phyloP scores from a whole-genome alignment of 345 rosid species.

The Eucalyptus leucophloia region DNA sequence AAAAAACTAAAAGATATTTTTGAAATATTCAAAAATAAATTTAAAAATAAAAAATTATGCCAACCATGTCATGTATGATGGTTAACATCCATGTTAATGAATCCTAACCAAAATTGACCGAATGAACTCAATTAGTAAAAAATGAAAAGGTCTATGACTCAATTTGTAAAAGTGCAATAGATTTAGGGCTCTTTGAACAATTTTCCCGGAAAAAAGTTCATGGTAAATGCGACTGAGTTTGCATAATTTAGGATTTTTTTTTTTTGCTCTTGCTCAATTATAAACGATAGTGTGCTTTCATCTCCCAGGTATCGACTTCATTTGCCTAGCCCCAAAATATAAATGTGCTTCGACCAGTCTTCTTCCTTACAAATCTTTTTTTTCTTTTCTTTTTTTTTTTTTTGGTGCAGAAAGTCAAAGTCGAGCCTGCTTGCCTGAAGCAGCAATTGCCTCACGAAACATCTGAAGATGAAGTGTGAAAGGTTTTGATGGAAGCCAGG shows the following conservation, averaged over 20 bases:
- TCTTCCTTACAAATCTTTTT: neutral
- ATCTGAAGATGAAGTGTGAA: neutral
- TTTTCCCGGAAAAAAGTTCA: too few species aligned
- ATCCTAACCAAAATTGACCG: too few species aligned
- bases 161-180: rapidly evolving
- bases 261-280: neutral
- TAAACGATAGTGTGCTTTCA: neutral
- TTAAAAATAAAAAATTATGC: too few species aligned
- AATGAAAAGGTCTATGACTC: rapidly evolving
- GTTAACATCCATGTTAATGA: rapidly evolving
- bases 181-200: rapidly evolving
- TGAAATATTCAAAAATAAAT: too few species aligned
- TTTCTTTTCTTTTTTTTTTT: too few species aligned
- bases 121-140: too few species aligned
- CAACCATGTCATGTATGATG: too few species aligned
- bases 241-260: too few species aligned
- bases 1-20: too few species aligned
- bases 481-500: too few species aligned
- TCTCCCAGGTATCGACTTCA: neutral
- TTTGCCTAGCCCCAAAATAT: neutral
- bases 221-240: too few species aligned
- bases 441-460: neutral
- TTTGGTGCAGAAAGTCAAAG: neutral
- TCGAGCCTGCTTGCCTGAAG: neutral
- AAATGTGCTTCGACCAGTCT: neutral